phyloP scores from a whole-genome alignment of 2,329 filamentous ascomycete genomes.

The Cladosporium sp. region DNA sequence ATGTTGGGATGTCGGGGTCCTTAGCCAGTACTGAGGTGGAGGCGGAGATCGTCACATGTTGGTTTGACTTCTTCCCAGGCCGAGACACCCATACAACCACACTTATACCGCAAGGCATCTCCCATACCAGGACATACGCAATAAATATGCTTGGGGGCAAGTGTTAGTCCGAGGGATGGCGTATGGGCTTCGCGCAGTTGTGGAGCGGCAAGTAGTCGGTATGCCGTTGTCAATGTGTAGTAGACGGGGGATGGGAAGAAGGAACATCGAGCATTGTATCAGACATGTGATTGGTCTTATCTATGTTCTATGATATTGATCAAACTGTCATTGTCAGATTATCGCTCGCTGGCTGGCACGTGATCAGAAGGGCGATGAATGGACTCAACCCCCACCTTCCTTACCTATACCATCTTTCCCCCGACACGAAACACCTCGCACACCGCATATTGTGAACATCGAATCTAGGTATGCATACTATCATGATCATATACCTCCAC shows the following conservation, averaged over 20 bases:
- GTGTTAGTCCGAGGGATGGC: background rate
- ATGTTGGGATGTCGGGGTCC: background rate
- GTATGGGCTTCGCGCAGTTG: background rate
- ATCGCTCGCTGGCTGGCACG: background rate
- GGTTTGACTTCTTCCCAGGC: background rate
- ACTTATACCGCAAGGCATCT: background rate
- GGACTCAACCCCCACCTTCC: background rate
- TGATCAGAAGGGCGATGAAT: background rate
- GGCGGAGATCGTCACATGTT: background rate
- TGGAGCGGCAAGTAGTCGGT: background rate
- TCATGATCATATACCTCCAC: slow-evolving; percentile 1
- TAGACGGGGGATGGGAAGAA: background rate
- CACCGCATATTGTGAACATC: background rate
- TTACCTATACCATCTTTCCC: background rate
- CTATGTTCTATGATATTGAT: background rate
- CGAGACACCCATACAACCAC: background rate
- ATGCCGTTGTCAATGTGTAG: background rate
- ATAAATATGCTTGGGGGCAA: background rate
- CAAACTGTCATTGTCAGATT: background rate
- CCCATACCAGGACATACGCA: background rate
- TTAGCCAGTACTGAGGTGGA: background rate
- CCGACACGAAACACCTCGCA: background rate
- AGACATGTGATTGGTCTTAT: background rate
- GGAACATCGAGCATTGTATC: background rate
- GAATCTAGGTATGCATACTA: background rate